Evolutionary conservation across 352 stramenopile genomes (phyloP).

Genomic region (Phytopythium chamaehyphon): DNA sequence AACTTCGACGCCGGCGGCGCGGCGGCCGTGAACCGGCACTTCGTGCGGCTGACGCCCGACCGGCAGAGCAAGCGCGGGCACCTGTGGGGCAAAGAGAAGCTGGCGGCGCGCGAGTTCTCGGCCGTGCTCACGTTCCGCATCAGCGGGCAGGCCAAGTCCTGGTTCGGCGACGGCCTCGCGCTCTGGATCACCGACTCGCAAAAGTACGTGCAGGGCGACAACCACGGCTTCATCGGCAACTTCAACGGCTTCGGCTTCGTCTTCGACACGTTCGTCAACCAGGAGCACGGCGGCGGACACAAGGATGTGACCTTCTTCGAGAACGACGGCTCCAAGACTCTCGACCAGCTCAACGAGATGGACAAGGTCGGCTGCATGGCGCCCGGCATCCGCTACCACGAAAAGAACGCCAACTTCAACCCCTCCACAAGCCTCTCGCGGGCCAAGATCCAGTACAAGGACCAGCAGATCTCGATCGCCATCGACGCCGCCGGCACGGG

Average conservation of each 20-base stretch:
- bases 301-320: conserved; percentile 82
- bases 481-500: conserved; percentile 71
- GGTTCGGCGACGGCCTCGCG: conserved; percentile 76
- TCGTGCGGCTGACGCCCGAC: conserved; percentile 75
- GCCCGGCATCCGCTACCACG: conserved; percentile 74
- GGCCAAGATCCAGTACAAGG: conserved; percentile 74
- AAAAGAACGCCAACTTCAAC: conserved; percentile 74
- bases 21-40: conserved; percentile 73
- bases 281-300: conserved; percentile 71
- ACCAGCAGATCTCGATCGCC: conserved; percentile 64
- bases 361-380: conserved; percentile 74
- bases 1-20: conserved; percentile 61
- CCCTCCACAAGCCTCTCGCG: conserved; percentile 78
- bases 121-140: conserved; percentile 83
- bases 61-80: conserved; percentile 72
- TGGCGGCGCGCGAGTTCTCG: conserved; percentile 62
- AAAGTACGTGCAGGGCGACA: conserved; percentile 55
- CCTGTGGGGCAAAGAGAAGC: conserved; percentile 69
- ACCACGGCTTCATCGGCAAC: conserved; percentile 73
- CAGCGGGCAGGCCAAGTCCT: conserved; percentile 65
- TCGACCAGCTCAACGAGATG: conserved; percentile 75
- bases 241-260: conserved; percentile 77
- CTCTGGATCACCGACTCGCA: conserved; percentile 72
- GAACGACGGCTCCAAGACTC: conserved; percentile 71
- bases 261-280: conserved; percentile 85